Conservation (phyloP, 1,284 basidiomycete genomes). For the Pyrrhoderma lamaoense region DNA sequence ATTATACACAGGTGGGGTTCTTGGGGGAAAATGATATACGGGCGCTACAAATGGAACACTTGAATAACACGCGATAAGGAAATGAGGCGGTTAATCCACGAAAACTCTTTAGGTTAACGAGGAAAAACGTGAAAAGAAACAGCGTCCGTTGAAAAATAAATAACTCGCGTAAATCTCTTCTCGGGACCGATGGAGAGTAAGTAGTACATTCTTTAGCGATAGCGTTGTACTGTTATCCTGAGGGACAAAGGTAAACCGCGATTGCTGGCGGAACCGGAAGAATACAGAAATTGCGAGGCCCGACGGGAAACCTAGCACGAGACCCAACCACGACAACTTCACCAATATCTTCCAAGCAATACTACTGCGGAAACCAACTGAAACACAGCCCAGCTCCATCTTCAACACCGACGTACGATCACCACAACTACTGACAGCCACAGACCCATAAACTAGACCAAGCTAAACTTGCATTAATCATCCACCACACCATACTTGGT, state of each 20-base stretch:
- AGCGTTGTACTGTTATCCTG: constrained; percentile 15
- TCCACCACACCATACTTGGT: constrained; percentile 58
- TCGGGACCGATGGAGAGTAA: constrained; percentile 5
- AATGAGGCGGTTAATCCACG: constrained; percentile 28
- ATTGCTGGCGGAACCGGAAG: neutral
- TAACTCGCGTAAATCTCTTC: constrained; percentile 25
- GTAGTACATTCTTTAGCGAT: constrained; percentile 20
- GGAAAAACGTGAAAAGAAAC: constrained; percentile 45
- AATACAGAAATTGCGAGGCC: constrained; percentile 8
- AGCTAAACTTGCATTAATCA: constrained; percentile 36
- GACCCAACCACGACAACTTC: constrained; percentile 5
- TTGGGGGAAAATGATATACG: constrained; percentile 26
- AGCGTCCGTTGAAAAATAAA: constrained; percentile 57
- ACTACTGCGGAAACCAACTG: constrained; percentile 9
- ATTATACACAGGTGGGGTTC: constrained; percentile 21
- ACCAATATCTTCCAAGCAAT: constrained; percentile 1
- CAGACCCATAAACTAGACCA: constrained; percentile 43
- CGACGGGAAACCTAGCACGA: constrained; percentile 4
- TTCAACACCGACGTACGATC: constrained; percentile 26
- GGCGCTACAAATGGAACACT: constrained; percentile 28
- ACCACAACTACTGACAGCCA: constrained; percentile 32
- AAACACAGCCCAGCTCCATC: constrained; percentile 21
- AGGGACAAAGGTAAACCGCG: constrained; percentile 2
- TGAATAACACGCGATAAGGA: constrained; percentile 22
- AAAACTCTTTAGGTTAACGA: constrained; percentile 18